Base-by-base conservation (phyloP, 2,329 filamentous ascomycete species). In the Fusarium tanahbumbuense region DNA sequence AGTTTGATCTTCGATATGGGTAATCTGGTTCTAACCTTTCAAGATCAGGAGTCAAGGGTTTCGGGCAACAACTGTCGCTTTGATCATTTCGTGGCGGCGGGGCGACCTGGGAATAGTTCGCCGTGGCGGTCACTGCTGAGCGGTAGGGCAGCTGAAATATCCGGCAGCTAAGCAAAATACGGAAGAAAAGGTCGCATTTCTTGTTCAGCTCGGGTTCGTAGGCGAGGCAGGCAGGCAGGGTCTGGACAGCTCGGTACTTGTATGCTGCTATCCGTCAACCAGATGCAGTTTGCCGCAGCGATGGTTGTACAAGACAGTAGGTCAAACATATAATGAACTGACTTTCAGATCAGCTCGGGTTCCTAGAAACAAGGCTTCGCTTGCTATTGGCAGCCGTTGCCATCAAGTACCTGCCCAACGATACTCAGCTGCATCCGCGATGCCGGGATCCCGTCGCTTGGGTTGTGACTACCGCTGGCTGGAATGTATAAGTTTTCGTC, bases 61-160 rank as follows among this genome's bases (percentile, higher is more conserved):
- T 46, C 37, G 32, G 45, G 48, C 37, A 42, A 23, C 27, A 52
- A n/a, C 49, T 41, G 32, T 40, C 15, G 34, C 25, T 18, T 47
- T 45, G 45, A 50, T 52, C 34, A 70, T 70, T 67, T 70, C 28
- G 67, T 71, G 67, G 68, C 64, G 67, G 67, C 41, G 63, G 67
- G 67, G 48, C 49, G 47, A 45, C 30, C 61, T 58, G 50, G 42
- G 13, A 68, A 53, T 64, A 47, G 56, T 52, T 41, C 16, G 32
- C 8, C 25, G 32, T 60, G 54, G 45, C 48, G 25, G 57, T 37
- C 42, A 25, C 52, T 27, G 49, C 37, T 50, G 52, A 41, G 13
- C 28, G 23, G 41, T 28, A 42, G 28, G 45, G 32, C 20, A 64
- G 58, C 56, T 56, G 60, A 52, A 58, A 16, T 52, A 41, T 52